These are phyloP conservation scores for Leptographium procerum DNA, from an alignment of 2,329 filamentous ascomycete genomes.

Conservation along the genomic window DNA sequence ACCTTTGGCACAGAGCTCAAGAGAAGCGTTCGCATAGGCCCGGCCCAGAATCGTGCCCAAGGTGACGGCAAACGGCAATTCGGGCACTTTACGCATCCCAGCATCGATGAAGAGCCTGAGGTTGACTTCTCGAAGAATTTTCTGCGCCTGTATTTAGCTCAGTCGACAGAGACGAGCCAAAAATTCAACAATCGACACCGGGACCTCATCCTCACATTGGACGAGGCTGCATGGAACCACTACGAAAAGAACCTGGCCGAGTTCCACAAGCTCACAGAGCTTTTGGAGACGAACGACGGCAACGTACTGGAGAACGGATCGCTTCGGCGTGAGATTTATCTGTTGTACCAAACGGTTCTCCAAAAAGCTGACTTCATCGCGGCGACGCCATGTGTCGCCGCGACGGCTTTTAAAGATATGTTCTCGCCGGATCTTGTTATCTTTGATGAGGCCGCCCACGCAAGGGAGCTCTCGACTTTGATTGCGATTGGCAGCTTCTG, in stretches of 20 bases:
- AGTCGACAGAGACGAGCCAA: not conserved
- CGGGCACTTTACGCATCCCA: not conserved
- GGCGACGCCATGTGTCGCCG: conserved; percentile 33
- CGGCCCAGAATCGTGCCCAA: not conserved
- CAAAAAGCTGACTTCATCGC: conserved; percentile 30
- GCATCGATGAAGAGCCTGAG: conserved; percentile 3
- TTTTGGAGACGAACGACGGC: conserved; percentile 22
- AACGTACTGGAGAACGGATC: conserved; percentile 14
- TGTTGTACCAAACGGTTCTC: conserved; percentile 28
- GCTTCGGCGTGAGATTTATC: conserved; percentile 17
- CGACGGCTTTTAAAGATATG: conserved; percentile 28
- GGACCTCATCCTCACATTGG: conserved; percentile 24
- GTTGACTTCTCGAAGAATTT: conserved; percentile 21
- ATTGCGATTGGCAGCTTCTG: conserved; percentile 32
- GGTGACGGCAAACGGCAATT: not conserved
- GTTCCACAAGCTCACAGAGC: conserved; percentile 23
- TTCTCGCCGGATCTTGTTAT: conserved; percentile 78
- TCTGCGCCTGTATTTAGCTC: conserved; percentile 20
- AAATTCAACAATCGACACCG: not conserved
- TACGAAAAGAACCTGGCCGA: conserved; percentile 21
- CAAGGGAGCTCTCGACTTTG: conserved; percentile 31
- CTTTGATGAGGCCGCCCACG: conserved; percentile 56
- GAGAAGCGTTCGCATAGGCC: conserved; percentile 2
- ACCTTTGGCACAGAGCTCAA: conserved; percentile 13
- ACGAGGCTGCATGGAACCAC: conserved; percentile 30